Evolutionary conservation across 345 rosid species (phyloP).

Genomic region (Syzygium aromaticum): DNA sequence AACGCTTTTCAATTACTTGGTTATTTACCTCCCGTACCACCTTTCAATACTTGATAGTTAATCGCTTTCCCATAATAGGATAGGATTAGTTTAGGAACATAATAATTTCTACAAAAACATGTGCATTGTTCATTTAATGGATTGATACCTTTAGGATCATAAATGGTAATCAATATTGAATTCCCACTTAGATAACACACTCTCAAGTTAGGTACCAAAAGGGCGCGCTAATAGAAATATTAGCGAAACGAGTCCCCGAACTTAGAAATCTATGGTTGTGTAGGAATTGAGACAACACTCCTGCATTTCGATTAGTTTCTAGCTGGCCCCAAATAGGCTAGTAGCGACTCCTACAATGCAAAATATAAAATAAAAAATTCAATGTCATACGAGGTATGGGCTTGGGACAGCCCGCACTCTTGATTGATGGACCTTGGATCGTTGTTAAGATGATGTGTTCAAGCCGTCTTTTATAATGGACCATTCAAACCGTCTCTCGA

Average conservation of each 20-base stretch:
- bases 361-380: fast-evolving
- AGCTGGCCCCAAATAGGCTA: not conserved
- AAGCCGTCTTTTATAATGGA: not conserved
- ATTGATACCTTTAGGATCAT: not conserved
- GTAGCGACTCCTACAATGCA: fast-evolving
- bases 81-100: not conserved
- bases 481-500: too few relatives aligned
- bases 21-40: fast-evolving
- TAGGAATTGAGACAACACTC: too few relatives aligned
- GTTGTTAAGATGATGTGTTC: not conserved
- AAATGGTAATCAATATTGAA: too few relatives aligned
- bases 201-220: not conserved
- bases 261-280: not conserved
- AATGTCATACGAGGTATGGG: too few relatives aligned
- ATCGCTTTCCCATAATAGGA: not conserved
- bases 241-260: fast-evolving
- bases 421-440: too few relatives aligned
- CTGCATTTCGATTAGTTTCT: too few relatives aligned
- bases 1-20: not conserved
- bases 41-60: not conserved
- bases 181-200: not conserved
- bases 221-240: too few relatives aligned
- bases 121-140: not conserved
- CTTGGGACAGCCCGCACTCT: fast-evolving
- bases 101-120: not conserved